Percentiles rank a stretch among this genome's conserved stretches.
Evolutionary conservation across 306 rosid genomes (phyloP).

Genomic region (Vigna hirtella): DNA sequence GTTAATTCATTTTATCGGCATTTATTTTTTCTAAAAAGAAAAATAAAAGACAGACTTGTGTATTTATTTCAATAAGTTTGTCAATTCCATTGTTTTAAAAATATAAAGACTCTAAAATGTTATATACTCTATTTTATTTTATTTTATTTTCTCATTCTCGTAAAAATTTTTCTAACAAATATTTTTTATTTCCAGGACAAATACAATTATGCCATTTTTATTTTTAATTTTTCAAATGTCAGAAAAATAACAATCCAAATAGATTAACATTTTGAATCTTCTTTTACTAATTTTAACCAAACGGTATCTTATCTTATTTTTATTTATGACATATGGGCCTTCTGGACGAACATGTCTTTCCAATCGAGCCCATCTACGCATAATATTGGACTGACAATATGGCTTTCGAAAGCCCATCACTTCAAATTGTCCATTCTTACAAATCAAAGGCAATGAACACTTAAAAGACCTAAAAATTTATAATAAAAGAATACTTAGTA

Average conservation of each 20-base stretch:
- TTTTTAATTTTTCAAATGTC: neutral
- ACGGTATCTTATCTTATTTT: neutral
- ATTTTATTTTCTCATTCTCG: too few species aligned
- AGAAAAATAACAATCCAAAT: neutral
- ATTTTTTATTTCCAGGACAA: neutral
- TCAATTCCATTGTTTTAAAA: too few species aligned
- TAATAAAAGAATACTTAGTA: neutral
- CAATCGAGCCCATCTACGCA: too few species aligned
- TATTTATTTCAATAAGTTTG: too few species aligned
- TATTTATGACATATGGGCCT: neutral
- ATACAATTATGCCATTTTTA: neutral
- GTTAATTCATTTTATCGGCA: too few species aligned
- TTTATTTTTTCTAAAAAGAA: too few species aligned
- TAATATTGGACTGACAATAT: neutral
- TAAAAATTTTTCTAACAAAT: neutral
- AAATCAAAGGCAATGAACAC: too few species aligned
- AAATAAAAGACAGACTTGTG: too few species aligned
- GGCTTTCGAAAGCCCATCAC: constrained; percentile 3
- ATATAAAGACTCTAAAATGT: too few species aligned
- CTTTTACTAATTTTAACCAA: neutral
- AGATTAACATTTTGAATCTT: neutral
- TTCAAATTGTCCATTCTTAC: neutral
- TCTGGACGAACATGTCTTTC: neutral
- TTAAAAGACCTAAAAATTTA: too few species aligned
- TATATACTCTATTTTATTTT: too few species aligned